Percentiles rank a stretch among this genome's conserved stretches.
These are phyloP conservation scores for Pseudocercospora fijiensis DNA, from an alignment of 2,329 filamentous ascomycete genomes.

Conservation along the genomic window DNA sequence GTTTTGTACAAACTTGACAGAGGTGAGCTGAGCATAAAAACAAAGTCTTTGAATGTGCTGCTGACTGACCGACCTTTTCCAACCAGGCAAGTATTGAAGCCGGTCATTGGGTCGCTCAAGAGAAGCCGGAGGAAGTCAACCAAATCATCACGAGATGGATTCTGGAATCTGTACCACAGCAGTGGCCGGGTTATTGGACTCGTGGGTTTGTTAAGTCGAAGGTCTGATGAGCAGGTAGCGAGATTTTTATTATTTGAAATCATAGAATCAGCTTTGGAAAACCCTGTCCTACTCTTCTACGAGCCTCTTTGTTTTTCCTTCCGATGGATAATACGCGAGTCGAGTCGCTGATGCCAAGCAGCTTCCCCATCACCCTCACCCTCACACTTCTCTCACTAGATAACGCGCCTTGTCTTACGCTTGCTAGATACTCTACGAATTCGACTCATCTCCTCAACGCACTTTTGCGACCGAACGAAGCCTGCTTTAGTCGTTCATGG, in stretches of 20 bases:
- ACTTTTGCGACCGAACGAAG: conserved; percentile 39
- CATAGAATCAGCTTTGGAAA: background rate
- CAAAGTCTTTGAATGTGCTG: too few species aligned
- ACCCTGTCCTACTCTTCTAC: too few species aligned
- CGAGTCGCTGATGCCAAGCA: too few species aligned
- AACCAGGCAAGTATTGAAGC: conserved; percentile 18
- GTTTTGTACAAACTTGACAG: conserved; percentile 42
- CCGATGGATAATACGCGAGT: background rate
- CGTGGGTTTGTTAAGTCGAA: conserved; percentile 21
- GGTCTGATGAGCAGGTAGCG: background rate
- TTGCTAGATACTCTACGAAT: conserved; percentile 33
- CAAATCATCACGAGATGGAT: conserved; percentile 31
- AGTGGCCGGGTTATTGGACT: conserved; percentile 29
- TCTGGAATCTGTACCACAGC: conserved; percentile 21
- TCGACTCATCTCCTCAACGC: conserved; percentile 34
- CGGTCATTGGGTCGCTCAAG: conserved; percentile 32
- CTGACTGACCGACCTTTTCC: too few species aligned
- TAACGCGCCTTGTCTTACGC: too few species aligned
- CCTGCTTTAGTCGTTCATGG: conserved; percentile 39
- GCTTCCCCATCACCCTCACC: too few species aligned
- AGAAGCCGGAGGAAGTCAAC: conserved; percentile 33
- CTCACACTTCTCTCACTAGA: too few species aligned
- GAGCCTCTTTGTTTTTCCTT: too few species aligned
- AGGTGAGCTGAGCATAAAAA: conserved; percentile 41
- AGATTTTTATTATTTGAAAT: background rate